Conservation (phyloP, 441 rosid species). For the Erysimum cheiri region DNA sequence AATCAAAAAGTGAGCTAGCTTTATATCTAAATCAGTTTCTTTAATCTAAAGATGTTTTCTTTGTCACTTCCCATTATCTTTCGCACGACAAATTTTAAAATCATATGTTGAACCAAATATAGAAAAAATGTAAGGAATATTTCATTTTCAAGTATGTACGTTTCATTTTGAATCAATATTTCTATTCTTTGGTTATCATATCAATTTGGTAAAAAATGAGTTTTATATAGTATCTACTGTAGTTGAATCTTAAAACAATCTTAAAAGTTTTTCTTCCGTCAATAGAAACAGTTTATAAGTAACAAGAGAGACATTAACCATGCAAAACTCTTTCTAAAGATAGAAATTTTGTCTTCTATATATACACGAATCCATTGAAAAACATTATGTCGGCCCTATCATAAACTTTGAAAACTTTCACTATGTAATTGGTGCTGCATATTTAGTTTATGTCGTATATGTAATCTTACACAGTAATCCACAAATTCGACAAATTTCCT, state of each 20-base stretch:
- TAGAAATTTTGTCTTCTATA: not conserved
- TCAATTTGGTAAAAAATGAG: not conserved
- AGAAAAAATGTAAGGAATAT: not conserved
- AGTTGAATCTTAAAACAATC: too few relatives aligned
- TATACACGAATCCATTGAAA: not conserved
- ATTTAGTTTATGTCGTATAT: not conserved
- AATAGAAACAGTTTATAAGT: not conserved
- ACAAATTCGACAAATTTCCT: not conserved
- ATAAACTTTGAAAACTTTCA: not conserved
- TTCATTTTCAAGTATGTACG: slow-evolving; percentile 9
- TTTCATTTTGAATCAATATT: not conserved
- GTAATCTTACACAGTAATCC: not conserved
- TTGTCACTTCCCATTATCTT: slow-evolving; percentile 43
- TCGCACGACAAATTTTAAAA: not conserved
- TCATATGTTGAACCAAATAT: not conserved
- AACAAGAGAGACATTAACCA: not conserved
- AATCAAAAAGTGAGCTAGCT: slow-evolving; percentile 40
- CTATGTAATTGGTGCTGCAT: not conserved
- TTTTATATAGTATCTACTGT: not conserved
- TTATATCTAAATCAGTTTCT: slow-evolving; percentile 41
- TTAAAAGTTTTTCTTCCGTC: too few relatives aligned
- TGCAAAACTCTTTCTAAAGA: not conserved
- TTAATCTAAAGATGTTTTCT: slow-evolving; percentile 41
- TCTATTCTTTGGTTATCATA: not conserved
- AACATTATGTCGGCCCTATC: not conserved